Conservation (phyloP, 148 eudicot genomes). For the Heliosperma pusillum region DNA sequence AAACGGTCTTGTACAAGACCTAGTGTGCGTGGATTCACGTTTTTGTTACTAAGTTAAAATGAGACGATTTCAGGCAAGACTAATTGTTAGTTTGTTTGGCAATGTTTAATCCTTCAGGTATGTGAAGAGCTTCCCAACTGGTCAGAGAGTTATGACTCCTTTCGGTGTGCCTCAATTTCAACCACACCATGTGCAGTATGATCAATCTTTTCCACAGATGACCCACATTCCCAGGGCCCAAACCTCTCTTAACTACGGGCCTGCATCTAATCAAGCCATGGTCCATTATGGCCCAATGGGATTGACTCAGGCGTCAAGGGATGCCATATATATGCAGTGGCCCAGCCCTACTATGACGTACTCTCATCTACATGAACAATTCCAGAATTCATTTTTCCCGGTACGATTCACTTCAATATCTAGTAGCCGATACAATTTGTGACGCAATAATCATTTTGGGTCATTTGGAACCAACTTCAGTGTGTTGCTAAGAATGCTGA, state of each 20-base stretch:
- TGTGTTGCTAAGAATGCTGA: too few species aligned
- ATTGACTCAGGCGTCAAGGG: conserved; percentile 61
- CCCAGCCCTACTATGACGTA: conserved; percentile 89
- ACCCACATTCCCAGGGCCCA: conserved; percentile 60
- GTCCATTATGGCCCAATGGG: conserved; percentile 54
- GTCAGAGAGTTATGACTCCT: conserved; percentile 50
- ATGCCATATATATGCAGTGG: conserved; percentile 77
- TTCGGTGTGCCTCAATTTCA: conserved; percentile 65
- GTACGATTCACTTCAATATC: conserved; percentile 29
- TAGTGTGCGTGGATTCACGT: too few species aligned
- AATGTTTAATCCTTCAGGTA: conserved; percentile 48
- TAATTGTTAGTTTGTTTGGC: background rate
- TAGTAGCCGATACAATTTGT: too few species aligned
- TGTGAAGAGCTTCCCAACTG: conserved; percentile 50
- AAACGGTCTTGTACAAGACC: too few species aligned
- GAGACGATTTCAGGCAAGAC: too few species aligned
- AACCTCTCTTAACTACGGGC: conserved; percentile 48
- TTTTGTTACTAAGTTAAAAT: too few species aligned
- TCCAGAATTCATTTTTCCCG: conserved; percentile 74
- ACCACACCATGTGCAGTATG: conserved; percentile 71
- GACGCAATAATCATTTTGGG: background rate
- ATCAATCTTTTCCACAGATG: conserved; percentile 49
- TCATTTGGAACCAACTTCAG: too few species aligned
- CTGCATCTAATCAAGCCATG: conserved; percentile 44
- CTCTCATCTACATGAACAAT: conserved; percentile 79